A percentile compares a stretch with the other conserved stretches of the same genome.
Conservation (phyloP, 306 rosid species). For the Oxytropis ochrocephala region DNA sequence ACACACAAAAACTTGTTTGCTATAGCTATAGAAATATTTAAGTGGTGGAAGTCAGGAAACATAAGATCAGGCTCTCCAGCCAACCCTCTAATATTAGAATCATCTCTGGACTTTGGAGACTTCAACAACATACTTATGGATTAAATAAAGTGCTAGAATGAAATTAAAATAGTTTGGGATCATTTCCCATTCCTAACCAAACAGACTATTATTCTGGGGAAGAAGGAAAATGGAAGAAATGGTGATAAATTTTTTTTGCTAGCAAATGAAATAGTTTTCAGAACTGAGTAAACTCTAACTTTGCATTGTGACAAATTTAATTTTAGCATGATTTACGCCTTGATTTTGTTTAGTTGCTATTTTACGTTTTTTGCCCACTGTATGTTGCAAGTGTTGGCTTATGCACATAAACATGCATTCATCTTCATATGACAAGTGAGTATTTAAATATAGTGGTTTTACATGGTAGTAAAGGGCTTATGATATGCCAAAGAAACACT, state of each 20-base stretch:
- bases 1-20: not conserved
- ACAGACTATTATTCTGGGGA: not conserved
- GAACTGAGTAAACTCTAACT: not conserved
- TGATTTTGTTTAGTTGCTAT: not conserved
- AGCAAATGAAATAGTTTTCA: not conserved
- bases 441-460: not conserved
- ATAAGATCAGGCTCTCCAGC: not conserved
- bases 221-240: not conserved
- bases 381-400: not conserved
- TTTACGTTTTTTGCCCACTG: not conserved
- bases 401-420: not conserved
- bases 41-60: not conserved
- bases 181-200: not conserved
- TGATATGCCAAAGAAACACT: not conserved
- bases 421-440: not conserved
- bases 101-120: not conserved
- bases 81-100: not conserved
- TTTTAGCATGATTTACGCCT: not conserved
- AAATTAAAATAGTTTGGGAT: conserved; percentile 1
- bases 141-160: not conserved
- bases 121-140: not conserved
- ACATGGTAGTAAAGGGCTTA: not conserved
- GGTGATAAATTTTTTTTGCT: not conserved
- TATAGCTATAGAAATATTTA: not conserved
- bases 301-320: not conserved